Percentiles rank a stretch among this genome's conserved stretches.
Conservation (phyloP, 83 land plant genomes). For the Picea abies region DNA sequence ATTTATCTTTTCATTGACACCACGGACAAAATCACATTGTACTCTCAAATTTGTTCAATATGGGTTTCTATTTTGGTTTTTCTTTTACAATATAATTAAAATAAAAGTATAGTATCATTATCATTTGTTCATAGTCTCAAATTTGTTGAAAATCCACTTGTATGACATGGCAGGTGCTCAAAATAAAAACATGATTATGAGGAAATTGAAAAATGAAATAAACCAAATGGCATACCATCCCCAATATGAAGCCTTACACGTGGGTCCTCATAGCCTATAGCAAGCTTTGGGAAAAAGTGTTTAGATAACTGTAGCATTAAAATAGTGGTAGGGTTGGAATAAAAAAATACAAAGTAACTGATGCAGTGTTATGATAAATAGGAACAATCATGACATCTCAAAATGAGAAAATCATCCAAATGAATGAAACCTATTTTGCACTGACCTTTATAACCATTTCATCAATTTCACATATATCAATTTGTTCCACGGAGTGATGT, state of each 20-base stretch:
- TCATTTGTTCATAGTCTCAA: conserved; percentile 21
- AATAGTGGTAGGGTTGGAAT: not conserved
- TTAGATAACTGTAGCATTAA: conserved; percentile 61
- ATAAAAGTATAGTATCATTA: not conserved
- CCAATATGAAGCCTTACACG: conserved; percentile 86
- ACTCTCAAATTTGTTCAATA: conserved; percentile 27
- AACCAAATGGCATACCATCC: conserved; percentile 60
- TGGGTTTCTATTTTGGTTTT: too few species aligned
- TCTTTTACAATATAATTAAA: not conserved
- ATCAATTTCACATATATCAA: conserved; percentile 97
- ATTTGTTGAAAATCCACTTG: not conserved
- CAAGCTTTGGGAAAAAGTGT: conserved; percentile 72
- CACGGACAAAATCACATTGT: not conserved
- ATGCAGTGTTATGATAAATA: too few species aligned
- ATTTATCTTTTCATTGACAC: not conserved
- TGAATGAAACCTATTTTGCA: not conserved
- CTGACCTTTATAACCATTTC: conserved; percentile 93
- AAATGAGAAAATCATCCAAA: too few species aligned
- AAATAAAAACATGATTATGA: not conserved
- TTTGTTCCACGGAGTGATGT: conserved; percentile 79
- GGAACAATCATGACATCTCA: too few species aligned
- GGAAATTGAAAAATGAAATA: not conserved
- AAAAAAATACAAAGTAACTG: too few species aligned
- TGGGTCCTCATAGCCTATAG: conserved; percentile 88
- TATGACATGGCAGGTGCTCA: not conserved